Evolutionary conservation across 305 asterid genomes (phyloP), one percentile per base, ranked within the genome.

Genomic region (Solanum hybrid): DNA sequence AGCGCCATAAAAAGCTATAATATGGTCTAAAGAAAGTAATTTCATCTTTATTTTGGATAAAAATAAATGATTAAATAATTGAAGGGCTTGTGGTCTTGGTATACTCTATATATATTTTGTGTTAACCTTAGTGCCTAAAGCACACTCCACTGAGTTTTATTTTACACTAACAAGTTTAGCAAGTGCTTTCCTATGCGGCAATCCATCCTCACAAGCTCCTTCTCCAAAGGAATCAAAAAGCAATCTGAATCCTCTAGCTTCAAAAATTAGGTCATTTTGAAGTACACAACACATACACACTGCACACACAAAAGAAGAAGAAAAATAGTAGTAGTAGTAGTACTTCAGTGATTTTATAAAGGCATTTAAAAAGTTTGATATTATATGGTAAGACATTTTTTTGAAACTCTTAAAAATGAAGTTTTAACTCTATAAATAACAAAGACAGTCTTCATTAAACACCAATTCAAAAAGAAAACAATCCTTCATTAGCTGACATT

Each of bases 111-210:
- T 85, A 77, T 78, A 77, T 60, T 75, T 38, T 72, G 7, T 17
- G 36, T 42, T 73, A 85, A 89, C 87, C 89, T 75, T 56, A 69
- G 90, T 90, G 92, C 88, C 89, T 88, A 88, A 85, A 90, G 36
- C 92, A 91, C 91, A 84, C 88, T 88, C 56, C 76, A 72, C 71
- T 88, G 46, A 87, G 84, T 91, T 92, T 22, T 85, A 89, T 81
- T 26, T 29, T 40, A 27, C 56, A 29, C 3, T 89, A 90, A 87
- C 20, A 81, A 89, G 38, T 88, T 31, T 31, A 31, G 56, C 78
- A 40, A 93, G 92, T 92, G 92, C 91, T 91, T 88, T 92, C 92
- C 91, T 79, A 90, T 71, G 36, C 90, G 86, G 89, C 90, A 90
- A 85, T 90, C 91, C 93, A 91, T 87, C 87, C 88, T 87, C 90